Percentiles rank a stretch among this genome's conserved stretches.
Evolutionary conservation across 148 eudicot species (phyloP).

Genomic region (Rhododendron henanense): DNA sequence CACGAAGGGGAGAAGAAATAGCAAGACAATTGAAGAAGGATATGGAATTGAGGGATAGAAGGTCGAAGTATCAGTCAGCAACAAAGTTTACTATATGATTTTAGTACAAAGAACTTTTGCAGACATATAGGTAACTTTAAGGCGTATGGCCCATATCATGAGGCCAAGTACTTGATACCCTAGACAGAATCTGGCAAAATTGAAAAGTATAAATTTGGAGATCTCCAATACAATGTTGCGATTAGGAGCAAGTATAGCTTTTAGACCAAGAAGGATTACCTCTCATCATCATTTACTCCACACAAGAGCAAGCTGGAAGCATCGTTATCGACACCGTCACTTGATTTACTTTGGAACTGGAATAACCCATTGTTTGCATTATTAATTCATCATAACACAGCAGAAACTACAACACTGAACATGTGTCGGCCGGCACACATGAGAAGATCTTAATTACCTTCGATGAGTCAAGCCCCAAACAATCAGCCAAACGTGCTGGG

Average conservation of each 20-base stretch:
- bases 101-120: background rate
- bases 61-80: background rate
- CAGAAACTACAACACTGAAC: background rate
- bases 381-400: slow-evolving; percentile 22
- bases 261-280: slow-evolving; percentile 33
- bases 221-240: background rate
- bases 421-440: background rate
- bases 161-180: background rate
- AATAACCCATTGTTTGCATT: slow-evolving; percentile 7
- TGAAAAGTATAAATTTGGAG: background rate
- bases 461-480: slow-evolving; percentile 92
- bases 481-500: slow-evolving; percentile 93
- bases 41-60: background rate
- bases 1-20: background rate
- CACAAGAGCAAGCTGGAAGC: slow-evolving; percentile 51
- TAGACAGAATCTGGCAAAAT: background rate
- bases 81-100: background rate
- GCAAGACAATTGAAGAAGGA: background rate
- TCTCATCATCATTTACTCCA: slow-evolving; percentile 73
- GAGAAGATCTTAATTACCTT: slow-evolving; percentile 48
- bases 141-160: background rate
- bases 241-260: background rate
- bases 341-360: slow-evolving; percentile 82
- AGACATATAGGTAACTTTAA: background rate
- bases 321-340: slow-evolving; percentile 43